These are phyloP conservation scores for Sugiyamaella xylanicola DNA, from an alignment of 1,139 yeast species.

Conservation along the genomic window DNA sequence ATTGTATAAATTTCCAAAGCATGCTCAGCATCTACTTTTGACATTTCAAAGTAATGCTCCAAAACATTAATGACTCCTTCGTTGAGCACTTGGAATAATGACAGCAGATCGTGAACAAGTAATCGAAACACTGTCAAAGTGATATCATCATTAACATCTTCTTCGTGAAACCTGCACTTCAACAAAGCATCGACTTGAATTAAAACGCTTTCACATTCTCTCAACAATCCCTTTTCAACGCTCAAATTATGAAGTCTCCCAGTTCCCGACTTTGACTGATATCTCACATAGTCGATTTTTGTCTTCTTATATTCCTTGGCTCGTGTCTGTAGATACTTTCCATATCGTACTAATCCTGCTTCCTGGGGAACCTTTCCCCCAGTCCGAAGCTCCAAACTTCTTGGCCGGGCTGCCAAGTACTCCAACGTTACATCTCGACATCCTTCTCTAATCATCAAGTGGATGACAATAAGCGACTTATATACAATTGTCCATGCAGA, in stretches of 20 bases:
- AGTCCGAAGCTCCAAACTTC: conserved; percentile 56
- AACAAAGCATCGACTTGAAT: conserved; percentile 75
- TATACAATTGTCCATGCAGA: conserved; percentile 84
- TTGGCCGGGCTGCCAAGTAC: conserved; percentile 61
- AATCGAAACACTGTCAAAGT: conserved; percentile 81
- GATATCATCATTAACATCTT: conserved; percentile 79
- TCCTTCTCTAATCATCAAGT: conserved; percentile 93
- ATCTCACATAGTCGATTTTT: conserved; percentile 73
- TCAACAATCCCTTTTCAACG: conserved; percentile 78
- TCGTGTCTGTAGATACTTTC: conserved; percentile 67
- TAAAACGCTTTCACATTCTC: conserved; percentile 86
- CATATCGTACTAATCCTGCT: conserved; percentile 65
- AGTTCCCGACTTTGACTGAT: conserved; percentile 47
- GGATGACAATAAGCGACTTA: conserved; percentile 81
- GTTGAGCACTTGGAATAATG: conserved; percentile 83
- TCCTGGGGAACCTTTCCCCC: conserved; percentile 54
- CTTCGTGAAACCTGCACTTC: conserved; percentile 68
- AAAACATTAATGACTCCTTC: conserved; percentile 92
- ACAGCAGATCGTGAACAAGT: conserved; percentile 80
- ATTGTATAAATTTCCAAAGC: conserved; percentile 80
- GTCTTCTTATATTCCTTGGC: conserved; percentile 69
- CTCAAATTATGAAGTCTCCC: conserved; percentile 65
- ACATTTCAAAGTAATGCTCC: conserved; percentile 94
- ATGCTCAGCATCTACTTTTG: conserved; percentile 80
- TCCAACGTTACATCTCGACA: conserved; percentile 67